Percentiles rank a stretch among this genome's conserved stretches.
phyloP scores from a whole-genome alignment of 1,284 basidiomycete genomes.

The Omphalotus olearius region DNA sequence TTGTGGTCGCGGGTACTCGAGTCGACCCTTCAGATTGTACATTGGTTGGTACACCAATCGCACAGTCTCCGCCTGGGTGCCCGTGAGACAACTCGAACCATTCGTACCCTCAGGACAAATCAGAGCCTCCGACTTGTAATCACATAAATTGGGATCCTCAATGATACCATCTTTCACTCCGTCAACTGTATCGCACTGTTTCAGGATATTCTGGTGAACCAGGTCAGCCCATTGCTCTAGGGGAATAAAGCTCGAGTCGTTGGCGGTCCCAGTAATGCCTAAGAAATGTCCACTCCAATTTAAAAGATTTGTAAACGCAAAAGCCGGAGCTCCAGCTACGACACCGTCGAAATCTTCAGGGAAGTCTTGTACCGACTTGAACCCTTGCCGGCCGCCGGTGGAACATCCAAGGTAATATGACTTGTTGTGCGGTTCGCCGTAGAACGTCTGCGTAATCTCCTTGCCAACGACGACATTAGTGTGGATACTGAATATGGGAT shows the following conservation, averaged over 20 bases:
- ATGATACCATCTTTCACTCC: conserved; percentile 31
- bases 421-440: conserved; percentile 9
- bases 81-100: conserved; percentile 26
- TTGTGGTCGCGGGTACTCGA: conserved; percentile 23
- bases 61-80: conserved; percentile 28
- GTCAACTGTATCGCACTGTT: conserved; percentile 26
- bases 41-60: conserved; percentile 27
- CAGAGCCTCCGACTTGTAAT: conserved; percentile 27
- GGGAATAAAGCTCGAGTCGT: conserved; percentile 11
- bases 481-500: conserved; percentile 9
- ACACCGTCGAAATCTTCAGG: conserved; percentile 22
- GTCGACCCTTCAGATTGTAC: conserved; percentile 25
- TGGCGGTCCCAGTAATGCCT: conserved; percentile 1
- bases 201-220: conserved; percentile 15
- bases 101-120: conserved; percentile 24
- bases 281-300: conserved; percentile 8
- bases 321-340: conserved; percentile 16
- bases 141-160: conserved; percentile 28
- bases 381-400: conserved; percentile 19
- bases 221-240: conserved; percentile 8
- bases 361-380: conserved; percentile 16
- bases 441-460: conserved; percentile 15
- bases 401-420: conserved; percentile 21
- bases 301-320: conserved; percentile 12
- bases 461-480: conserved; percentile 16